A percentile compares a stretch with the other conserved stretches of the same genome.
Conservation (phyloP, 768 basidiomycete species). For the Leccinum disarticulatum region DNA sequence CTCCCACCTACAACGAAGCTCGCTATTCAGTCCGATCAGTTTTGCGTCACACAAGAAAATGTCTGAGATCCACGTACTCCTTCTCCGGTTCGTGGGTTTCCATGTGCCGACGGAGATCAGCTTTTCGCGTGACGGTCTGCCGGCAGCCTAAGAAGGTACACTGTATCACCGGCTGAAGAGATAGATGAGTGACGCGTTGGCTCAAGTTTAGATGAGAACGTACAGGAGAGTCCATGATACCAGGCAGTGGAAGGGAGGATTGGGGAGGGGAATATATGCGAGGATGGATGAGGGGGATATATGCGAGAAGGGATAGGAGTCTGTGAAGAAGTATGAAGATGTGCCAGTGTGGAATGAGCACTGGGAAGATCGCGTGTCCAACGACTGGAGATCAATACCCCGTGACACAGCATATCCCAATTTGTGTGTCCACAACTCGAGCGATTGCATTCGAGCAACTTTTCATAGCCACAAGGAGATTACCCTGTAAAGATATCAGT, state of each 20-base stretch:
- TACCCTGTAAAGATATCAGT: slow-evolving; percentile 25
- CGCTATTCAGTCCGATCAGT: slow-evolving; percentile 17
- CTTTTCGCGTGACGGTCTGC: slow-evolving; percentile 17
- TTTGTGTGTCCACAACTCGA: slow-evolving; percentile 24
- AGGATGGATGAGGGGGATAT: too few species aligned
- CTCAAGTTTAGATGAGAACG: not conserved
- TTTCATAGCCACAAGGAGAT: slow-evolving; percentile 17
- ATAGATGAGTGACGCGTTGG: not conserved
- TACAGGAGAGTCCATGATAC: not conserved
- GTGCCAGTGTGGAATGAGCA: not conserved
- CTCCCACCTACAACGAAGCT: slow-evolving; percentile 18
- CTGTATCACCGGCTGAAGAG: too few species aligned
- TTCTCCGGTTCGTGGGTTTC: slow-evolving; percentile 20
- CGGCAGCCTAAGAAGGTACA: slow-evolving; percentile 16
- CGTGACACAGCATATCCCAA: slow-evolving; percentile 3
- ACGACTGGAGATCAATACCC: not conserved
- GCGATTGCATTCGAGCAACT: slow-evolving; percentile 26
- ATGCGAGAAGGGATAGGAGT: too few species aligned
- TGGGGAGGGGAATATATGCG: too few species aligned
- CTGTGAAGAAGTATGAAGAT: too few species aligned
- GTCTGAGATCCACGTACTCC: slow-evolving; percentile 17
- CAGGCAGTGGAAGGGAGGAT: not conserved
- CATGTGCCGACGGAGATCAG: slow-evolving; percentile 32
- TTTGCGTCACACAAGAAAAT: not conserved
- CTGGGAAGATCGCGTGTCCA: not conserved